A percentile compares a stretch with the other conserved stretches of the same genome.
Evolutionary conservation across 1,139 yeast species (phyloP).

Genomic region (Saccharomyces hybrid): DNA sequence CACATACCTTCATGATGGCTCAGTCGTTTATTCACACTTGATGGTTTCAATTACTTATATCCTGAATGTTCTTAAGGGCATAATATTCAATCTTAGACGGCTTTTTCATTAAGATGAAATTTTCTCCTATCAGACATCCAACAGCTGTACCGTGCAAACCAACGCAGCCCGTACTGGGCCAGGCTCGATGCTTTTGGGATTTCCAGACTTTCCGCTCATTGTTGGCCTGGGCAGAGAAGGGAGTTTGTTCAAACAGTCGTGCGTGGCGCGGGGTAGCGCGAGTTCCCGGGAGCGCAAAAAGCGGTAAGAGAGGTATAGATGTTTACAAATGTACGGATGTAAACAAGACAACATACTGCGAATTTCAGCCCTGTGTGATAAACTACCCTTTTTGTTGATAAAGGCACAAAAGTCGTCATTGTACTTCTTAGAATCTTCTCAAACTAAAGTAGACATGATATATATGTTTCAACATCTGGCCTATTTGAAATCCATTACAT

Average conservation of each 20-base stretch:
- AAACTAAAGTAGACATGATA: no score
- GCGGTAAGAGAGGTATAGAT: neutral
- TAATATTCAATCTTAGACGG: neutral
- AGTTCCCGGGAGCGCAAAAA: neutral
- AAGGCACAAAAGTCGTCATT: no score
- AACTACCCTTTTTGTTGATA: no score
- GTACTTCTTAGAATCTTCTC: no score
- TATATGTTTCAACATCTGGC: no score
- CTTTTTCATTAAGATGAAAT: neutral
- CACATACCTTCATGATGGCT: conserved; percentile 32
- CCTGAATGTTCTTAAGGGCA: neutral
- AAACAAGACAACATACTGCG: no score
- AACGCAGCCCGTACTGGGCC: neutral
- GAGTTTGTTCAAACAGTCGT: no score
- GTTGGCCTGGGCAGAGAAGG: neutral
- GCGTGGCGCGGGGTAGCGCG: neutral
- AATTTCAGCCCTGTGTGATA: no score
- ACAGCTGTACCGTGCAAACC: neutral
- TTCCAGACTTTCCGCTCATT: neutral
- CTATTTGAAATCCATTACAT: no score
- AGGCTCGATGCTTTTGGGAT: neutral
- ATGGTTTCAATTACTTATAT: neutral
- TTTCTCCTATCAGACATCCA: neutral
- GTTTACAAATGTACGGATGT: no score
- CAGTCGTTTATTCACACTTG: conserved; percentile 21